Base-by-base conservation (phyloP, 768 basidiomycete genomes). In the Pholiota molesta region DNA sequence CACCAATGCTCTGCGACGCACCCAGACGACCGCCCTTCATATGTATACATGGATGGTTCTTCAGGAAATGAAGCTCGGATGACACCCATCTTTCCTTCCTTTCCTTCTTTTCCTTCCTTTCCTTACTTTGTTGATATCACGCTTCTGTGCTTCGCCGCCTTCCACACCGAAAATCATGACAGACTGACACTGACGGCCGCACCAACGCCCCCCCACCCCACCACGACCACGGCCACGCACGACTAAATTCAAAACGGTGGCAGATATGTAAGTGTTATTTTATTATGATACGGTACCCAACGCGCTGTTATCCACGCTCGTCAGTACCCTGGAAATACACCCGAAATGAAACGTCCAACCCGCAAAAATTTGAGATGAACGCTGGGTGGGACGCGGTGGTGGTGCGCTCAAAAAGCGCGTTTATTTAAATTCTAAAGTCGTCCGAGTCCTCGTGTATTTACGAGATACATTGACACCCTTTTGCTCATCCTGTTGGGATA, bases 321-420 rank as follows among this genome's bases (percentile, higher is more conserved):
- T 5, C 7, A 2, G 2, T 5, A 10, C 3, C 35, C 31, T 5
- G 31, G 31, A 8, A 49, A 49, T 49, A 49, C n/a, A 26, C 9
- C 47, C 47, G n/a, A 26, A 49, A 49, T 49, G 47, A 49, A 49
- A 49, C 47, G 47, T 26, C 47, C 47, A 23, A 49, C 47, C 23
- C 23, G 8, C 2, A 31, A 31, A 31, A 13, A 19, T 21, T n/a
- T 26, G 19, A 49, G 47, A 49, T 23, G 19, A 21, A 26, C 19
- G 8, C 23, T 44, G 1, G 23, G 11, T 44, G 5, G 47, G 11
- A 37, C 35, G 35, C 35, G 47, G 10, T 10, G 47, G n/a, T n/a
- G n/a, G 19, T 10, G 47, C 47, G 47, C 47, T 10, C 5, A 49
- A 19, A 1, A 9, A 28, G 47, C 21, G 47, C 47, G 21, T 49